Evolutionary conservation across 2,329 filamentous ascomycete genomes (phyloP), one percentile per base, ranked within the genome.

Genomic region (Epichloe glyceriae): DNA sequence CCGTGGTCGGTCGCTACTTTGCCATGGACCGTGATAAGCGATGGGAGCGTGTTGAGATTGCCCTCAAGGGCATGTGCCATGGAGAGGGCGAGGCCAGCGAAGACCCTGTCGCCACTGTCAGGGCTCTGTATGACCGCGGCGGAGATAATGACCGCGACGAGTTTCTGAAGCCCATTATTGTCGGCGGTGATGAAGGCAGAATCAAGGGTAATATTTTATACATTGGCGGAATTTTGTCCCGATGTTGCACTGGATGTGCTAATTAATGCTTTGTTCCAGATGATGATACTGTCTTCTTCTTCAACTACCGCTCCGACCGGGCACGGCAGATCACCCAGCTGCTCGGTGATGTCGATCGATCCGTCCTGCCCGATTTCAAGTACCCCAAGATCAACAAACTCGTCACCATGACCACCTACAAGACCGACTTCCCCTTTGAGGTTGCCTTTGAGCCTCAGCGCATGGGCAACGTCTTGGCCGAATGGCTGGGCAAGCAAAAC

Each of bases 11-110:
- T 54, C 83, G 91, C 60, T 98, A 97, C 82, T 98, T 87, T 70
- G 88, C 89, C 70, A 98, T 98, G 93, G 93, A 98, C 75, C 90
- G 93, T 60, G 93, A 98, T 70, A 97, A 97, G 88, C 83, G 93
- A 68, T 98, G 93, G 93, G 93, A 98, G 65, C 81, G 93, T 65
- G 77, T 95, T 58, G 88, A 96, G 74, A 62, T 95, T 59, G 93
- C 86, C 59, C 74, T 98, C 66, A 91, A 93, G 72, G 93, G 88
- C 53, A 66, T 98, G 61, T 73, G 95, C 44, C 74, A 79, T 12
- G 91, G 93, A 53, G 88, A 96, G 69, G 93, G 93, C 53, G 89
- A 96, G 70, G 79, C 83, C 53, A 86, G 82, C 68, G 79, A 77
- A 44, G 93, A 98, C 67, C 88, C 89, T 5, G 82, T 97, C 54